These are phyloP conservation scores for Sextonia rubra DNA, from an alignment of 164 flowering plant species.

Conservation along the genomic window DNA sequence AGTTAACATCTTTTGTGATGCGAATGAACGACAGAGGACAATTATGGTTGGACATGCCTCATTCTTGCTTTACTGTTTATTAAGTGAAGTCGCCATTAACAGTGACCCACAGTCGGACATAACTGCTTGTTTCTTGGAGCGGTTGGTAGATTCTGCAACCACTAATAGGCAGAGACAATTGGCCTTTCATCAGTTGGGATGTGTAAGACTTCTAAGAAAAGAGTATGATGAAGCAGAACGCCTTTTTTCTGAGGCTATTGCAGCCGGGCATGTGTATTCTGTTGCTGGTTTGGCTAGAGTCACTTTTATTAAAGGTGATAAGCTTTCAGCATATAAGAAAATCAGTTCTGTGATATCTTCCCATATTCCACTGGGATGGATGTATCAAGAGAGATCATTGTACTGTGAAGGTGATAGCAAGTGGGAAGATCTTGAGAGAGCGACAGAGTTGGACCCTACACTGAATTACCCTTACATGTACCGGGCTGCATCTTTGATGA, in stretches of 20 bases:
- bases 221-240: constrained; percentile 78
- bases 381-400: constrained; percentile 91
- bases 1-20: constrained; percentile 48
- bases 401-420: constrained; percentile 72
- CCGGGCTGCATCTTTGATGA: constrained; percentile 84
- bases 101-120: constrained; percentile 59
- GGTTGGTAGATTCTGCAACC: constrained; percentile 57
- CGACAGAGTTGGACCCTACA: constrained; percentile 90
- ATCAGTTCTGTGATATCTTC: constrained; percentile 72
- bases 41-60: constrained; percentile 78
- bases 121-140: constrained; percentile 55
- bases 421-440: constrained; percentile 75
- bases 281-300: constrained; percentile 76
- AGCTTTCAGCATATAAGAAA: constrained; percentile 53
- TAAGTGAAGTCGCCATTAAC: constrained; percentile 77
- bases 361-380: constrained; percentile 77
- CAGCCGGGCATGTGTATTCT: constrained; percentile 80
- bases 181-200: constrained; percentile 83
- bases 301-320: constrained; percentile 44
- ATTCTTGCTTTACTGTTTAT: constrained; percentile 72
- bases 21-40: constrained; percentile 42
- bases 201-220: constrained; percentile 72
- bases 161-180: constrained; percentile 57
- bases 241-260: constrained; percentile 65
- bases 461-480: constrained; percentile 95